phyloP scores from a whole-genome alignment of 1,284 basidiomycete genomes.

The Marasmius fiardii region DNA sequence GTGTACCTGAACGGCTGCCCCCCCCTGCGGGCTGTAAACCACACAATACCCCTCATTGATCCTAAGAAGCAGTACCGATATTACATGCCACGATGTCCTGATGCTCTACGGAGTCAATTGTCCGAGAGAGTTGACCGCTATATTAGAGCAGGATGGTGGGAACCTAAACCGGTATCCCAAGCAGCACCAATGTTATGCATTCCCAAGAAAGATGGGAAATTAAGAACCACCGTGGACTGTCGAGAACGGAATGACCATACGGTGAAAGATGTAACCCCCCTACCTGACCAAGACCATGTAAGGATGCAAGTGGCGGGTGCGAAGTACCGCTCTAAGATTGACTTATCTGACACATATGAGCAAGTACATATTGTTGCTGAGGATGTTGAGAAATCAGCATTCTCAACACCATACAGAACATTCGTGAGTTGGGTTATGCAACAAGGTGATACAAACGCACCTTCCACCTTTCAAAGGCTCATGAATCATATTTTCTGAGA shows the following conservation, averaged over 20 bases:
- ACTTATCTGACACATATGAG: no score
- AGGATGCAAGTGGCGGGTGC: conserved; percentile 23
- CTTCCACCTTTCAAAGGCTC: conserved; percentile 20
- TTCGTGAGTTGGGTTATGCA: conserved; percentile 28
- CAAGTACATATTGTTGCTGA: no score
- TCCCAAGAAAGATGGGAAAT: no score
- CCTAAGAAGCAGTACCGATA: conserved; percentile 20
- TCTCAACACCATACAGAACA: conserved; percentile 22
- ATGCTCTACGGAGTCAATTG: conserved; percentile 21
- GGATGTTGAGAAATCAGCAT: conserved; percentile 11
- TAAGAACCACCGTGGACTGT: no score
- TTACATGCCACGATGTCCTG: conserved; percentile 24
- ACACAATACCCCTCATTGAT: conserved; percentile 28
- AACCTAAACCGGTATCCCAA: no score
- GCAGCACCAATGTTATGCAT: no score
- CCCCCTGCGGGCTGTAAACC: conserved; percentile 8
- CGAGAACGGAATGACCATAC: conserved; percentile 41
- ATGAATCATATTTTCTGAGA: conserved; percentile 24
- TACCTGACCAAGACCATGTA: conserved; percentile 34
- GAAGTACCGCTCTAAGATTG: no score
- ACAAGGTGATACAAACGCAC: no score
- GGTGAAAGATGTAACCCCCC: conserved; percentile 30
- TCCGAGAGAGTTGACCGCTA: conserved; percentile 26
- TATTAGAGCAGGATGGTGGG: conserved; percentile 18
- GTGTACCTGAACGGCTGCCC: background rate